phyloP scores from a whole-genome alignment of 441 rosid genomes.

The Arabidopsis hybrid region DNA sequence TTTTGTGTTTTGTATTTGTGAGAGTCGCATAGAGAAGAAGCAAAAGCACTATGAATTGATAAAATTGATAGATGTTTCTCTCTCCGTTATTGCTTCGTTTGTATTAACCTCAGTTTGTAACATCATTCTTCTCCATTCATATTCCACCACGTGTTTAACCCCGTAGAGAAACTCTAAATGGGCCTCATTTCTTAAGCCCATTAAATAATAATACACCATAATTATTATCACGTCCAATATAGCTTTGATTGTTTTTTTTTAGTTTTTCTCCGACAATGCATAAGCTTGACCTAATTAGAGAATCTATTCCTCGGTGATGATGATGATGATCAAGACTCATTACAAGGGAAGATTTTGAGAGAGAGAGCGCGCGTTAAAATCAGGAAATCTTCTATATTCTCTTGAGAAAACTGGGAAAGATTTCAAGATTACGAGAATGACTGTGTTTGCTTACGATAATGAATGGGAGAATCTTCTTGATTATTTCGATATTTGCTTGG shows the following conservation, averaged over 20 bases:
- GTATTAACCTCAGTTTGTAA: too few species aligned
- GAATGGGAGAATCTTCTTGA: conserved; percentile 82
- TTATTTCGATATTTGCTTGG: conserved; percentile 64
- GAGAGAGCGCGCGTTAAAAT: conserved; percentile 59
- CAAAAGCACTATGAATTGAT: neutral
- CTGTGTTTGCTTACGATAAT: conserved; percentile 67
- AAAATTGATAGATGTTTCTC: conserved; percentile 27
- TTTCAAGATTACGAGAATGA: conserved; percentile 78
- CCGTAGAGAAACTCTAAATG: neutral
- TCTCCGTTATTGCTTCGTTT: conserved; percentile 32
- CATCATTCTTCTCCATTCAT: conserved; percentile 29
- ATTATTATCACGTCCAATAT: too few species aligned
- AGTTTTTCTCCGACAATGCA: too few species aligned
- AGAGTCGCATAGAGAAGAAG: neutral
- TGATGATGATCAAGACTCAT: neutral
- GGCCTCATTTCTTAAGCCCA: conserved; percentile 15
- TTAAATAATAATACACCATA: too few species aligned
- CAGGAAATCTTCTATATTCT: conserved; percentile 62
- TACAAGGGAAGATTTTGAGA: conserved; percentile 36
- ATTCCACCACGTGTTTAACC: conserved; percentile 27
- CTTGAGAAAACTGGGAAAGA: conserved; percentile 81
- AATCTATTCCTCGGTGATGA: too few species aligned
- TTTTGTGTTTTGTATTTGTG: neutral
- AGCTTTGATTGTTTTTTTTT: too few species aligned
- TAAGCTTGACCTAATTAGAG: too few species aligned